phyloP scores from a whole-genome alignment of 495 filamentous ascomycete genomes.

The Penicillium maclennaniae region DNA sequence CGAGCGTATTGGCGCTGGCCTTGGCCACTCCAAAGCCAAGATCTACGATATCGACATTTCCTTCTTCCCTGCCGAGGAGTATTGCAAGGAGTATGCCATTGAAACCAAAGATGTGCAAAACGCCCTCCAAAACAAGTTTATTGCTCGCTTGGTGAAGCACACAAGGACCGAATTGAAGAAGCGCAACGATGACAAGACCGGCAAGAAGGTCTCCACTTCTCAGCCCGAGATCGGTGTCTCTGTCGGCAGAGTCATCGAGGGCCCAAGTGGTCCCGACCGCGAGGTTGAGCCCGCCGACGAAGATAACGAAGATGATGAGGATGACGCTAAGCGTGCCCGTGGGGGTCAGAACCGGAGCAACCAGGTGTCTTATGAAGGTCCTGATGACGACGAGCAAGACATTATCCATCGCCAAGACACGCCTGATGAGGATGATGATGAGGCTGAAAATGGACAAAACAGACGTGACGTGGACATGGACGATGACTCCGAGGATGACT shows the following conservation, averaged over 20 bases:
- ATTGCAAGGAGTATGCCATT: slow-evolving; percentile 81
- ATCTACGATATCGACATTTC: slow-evolving; percentile 77
- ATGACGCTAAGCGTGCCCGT: slow-evolving; percentile 80
- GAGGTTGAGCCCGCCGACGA: slow-evolving; percentile 67
- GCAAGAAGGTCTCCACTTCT: slow-evolving; percentile 58
- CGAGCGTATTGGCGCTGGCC: slow-evolving; percentile 68
- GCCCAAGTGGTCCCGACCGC: slow-evolving; percentile 44
- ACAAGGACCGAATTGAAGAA: slow-evolving; percentile 75
- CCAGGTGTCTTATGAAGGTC: slow-evolving; percentile 81
- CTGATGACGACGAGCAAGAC: slow-evolving; percentile 84
- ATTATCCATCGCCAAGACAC: slow-evolving; percentile 52
- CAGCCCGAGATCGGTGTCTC: slow-evolving; percentile 79
- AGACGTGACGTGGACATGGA: slow-evolving; percentile 30
- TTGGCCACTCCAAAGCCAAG: slow-evolving; percentile 66
- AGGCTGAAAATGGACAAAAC: slow-evolving; percentile 29
- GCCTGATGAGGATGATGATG: slow-evolving; percentile 41
- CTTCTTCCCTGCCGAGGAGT: slow-evolving; percentile 82
- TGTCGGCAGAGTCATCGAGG: slow-evolving; percentile 64
- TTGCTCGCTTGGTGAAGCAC: slow-evolving; percentile 62
- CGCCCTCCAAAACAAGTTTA: slow-evolving; percentile 75
- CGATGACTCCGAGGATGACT: slow-evolving; percentile 32
- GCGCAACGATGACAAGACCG: slow-evolving; percentile 61
- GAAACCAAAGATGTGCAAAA: slow-evolving; percentile 66
- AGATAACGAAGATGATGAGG: slow-evolving; percentile 72
- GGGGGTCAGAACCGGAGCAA: slow-evolving; percentile 69